phyloP scores from a whole-genome alignment of 768 basidiomycete species.

The Termitomyces sp. region DNA sequence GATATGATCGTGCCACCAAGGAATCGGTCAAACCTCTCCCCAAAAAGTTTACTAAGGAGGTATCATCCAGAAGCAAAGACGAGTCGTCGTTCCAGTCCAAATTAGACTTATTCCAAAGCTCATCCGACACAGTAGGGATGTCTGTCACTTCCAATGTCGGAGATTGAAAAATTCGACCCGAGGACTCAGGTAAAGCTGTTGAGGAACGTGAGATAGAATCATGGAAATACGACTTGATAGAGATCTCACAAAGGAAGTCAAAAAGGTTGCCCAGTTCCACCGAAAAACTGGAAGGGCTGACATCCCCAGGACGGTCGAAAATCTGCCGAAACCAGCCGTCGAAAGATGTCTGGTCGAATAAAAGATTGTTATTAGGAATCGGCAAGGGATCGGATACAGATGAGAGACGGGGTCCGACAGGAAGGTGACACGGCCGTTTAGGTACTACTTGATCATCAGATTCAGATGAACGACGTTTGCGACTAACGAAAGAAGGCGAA shows the following conservation, averaged over 20 bases:
- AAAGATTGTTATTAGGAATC: not conserved
- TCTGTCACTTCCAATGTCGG: not conserved
- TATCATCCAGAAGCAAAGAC: not conserved
- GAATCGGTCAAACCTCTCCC: not conserved
- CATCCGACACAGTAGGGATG: not conserved
- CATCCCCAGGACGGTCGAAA: conserved; percentile 19
- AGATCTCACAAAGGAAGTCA: too few relatives aligned
- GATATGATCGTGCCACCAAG: not conserved
- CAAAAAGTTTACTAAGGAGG: not conserved
- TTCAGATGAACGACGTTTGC: conserved; percentile 35
- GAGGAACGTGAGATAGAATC: not conserved
- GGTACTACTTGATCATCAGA: conserved; percentile 12
- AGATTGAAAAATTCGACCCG: not conserved
- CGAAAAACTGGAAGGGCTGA: conserved; percentile 23
- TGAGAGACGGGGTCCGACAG: conserved; percentile 15
- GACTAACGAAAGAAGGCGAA: too few relatives aligned
- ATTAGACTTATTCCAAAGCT: not conserved
- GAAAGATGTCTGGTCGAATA: conserved; percentile 15
- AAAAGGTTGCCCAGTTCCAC: conserved; percentile 27
- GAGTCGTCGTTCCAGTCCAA: not conserved
- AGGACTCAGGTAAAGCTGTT: not conserved
- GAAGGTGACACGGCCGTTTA: conserved; percentile 22
- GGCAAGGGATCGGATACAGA: conserved; percentile 25
- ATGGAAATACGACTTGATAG: too few relatives aligned
- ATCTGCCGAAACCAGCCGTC: conserved; percentile 30